Base-by-base conservation (phyloP, 495 filamentous ascomycete genomes). In the Hyaloscypha finlandica region DNA sequence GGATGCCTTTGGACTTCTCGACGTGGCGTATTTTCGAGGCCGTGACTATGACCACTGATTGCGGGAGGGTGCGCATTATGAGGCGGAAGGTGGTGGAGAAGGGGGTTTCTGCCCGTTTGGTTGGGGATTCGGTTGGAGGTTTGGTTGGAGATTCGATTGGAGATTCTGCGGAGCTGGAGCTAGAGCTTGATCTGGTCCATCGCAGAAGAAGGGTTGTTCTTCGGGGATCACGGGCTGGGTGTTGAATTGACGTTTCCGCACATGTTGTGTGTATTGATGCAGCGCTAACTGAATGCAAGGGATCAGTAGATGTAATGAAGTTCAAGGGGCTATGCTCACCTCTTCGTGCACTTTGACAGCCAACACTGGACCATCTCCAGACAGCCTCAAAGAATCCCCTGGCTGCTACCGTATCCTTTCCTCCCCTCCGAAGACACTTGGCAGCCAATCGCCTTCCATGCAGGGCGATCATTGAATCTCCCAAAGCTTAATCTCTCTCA, bases 11-110 rank as follows among this genome's bases (percentile, higher is more conserved):
- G n/a, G n/a, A n/a, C n/a, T n/a, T n/a, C n/a, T n/a, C n/a, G n/a
- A n/a, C n/a, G n/a, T n/a, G n/a, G n/a, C 42, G 42, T 4, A 19
- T 1, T 48, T 48, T 1, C 42, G 58, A 35, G 54, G 77, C 80
- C 37, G 89, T 93, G 71, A 91, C 85, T 74, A 93, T 86, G 55
- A 90, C 90, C 65, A 92, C 90, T 14, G 90, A 84, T 77, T 92
- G 87, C 1, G 90, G 84, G 22, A 93, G 81, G 52, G 80, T 80
- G 61, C 91, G 90, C 88, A 93, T 92, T 37, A 90, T 74, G 22
- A 80, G 75, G 39, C 87, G 88, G 68, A 91, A 78, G 22, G 77
- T 74, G 16, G 76, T 71, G 55, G 67, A 63, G 4, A 63, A 9
- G 8, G 52, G 11, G 6, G 6, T 16, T 16, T 61, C 1, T 25